Percentiles rank a stretch among this genome's conserved stretches.
Conservation (phyloP, 2,329 filamentous ascomycete genomes). For the Septoria petroselini region DNA sequence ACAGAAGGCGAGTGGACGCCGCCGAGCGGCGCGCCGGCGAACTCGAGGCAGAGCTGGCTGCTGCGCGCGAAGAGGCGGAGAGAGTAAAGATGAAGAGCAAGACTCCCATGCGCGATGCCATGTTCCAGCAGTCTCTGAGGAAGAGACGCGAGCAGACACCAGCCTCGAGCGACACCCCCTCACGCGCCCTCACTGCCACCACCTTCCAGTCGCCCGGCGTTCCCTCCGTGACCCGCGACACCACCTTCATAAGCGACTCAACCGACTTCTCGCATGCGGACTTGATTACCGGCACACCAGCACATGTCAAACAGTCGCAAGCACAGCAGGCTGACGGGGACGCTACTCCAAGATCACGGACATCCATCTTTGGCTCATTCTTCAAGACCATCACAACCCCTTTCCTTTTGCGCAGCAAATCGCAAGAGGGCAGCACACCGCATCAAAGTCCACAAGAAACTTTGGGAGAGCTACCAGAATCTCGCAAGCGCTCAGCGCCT, state of each 20-base stretch:
- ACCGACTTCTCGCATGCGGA: conserved; percentile 12
- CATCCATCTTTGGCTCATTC: conserved; percentile 20
- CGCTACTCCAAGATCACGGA: conserved; percentile 5
- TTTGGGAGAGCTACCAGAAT: conserved; percentile 23
- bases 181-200: conserved; percentile 4
- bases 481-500: conserved; percentile 29
- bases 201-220: conserved; percentile 1
- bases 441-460: conserved; percentile 11
- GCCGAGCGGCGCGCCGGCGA: conserved; percentile 2
- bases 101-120: conserved; percentile 6
- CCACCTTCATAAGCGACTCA: conserved; percentile 5
- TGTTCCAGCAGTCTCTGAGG: conserved; percentile 9
- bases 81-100: not conserved
- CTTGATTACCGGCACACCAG: conserved; percentile 18
- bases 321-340: conserved; percentile 2
- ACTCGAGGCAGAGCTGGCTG: conserved; percentile 7
- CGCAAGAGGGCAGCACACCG: conserved; percentile 5
- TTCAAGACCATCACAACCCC: conserved; percentile 20
- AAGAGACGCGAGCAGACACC: conserved; percentile 1
- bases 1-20: conserved; percentile 4
- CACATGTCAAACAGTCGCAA: not conserved
- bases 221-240: conserved; percentile 6
- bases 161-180: conserved; percentile 2
- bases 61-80: conserved; percentile 1
- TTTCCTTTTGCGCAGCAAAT: conserved; percentile 14